Conservation (phyloP, 805 yeast species). For the Saccharomycopsis capsularis region DNA sequence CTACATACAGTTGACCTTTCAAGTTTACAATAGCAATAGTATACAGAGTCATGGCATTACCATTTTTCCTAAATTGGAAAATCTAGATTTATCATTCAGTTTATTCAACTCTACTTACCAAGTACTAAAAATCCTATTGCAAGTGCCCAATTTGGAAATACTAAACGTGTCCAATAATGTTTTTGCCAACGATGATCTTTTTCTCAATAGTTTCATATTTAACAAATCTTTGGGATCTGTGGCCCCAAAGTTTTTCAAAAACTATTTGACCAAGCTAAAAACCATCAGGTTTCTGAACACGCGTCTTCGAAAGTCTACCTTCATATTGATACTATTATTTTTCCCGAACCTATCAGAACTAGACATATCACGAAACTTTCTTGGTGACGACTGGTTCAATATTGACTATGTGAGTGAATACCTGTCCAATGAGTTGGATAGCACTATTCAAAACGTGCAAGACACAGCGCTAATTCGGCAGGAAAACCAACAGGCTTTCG, state of each 20-base stretch:
- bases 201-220: not conserved
- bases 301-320: slow-evolving; percentile 2
- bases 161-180: slow-evolving; percentile 27
- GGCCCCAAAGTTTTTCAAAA: not conserved
- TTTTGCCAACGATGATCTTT: slow-evolving; percentile 12
- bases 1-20: not conserved
- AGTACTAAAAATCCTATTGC: slow-evolving; percentile 33
- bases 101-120: slow-evolving; percentile 38
- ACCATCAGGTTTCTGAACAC: slow-evolving; percentile 24
- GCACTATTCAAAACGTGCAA: too few species aligned
- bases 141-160: slow-evolving; percentile 33
- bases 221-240: not conserved
- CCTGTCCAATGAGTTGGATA: not conserved
- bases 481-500: not conserved
- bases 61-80: slow-evolving; percentile 25
- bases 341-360: slow-evolving; percentile 3
- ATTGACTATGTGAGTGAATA: not conserved
- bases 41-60: not conserved
- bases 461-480: not conserved
- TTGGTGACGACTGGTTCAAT: slow-evolving; percentile 9
- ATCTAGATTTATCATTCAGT: slow-evolving; percentile 57
- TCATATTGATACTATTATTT: slow-evolving; percentile 3
- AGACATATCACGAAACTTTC: slow-evolving; percentile 14
- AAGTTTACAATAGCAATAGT: not conserved
- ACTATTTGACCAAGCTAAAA: not conserved